A percentile compares a stretch with the other conserved stretches of the same genome.
These are phyloP conservation scores for Carex parvula DNA, from an alignment of 176 grass and related monocot genomes.

Conservation along the genomic window DNA sequence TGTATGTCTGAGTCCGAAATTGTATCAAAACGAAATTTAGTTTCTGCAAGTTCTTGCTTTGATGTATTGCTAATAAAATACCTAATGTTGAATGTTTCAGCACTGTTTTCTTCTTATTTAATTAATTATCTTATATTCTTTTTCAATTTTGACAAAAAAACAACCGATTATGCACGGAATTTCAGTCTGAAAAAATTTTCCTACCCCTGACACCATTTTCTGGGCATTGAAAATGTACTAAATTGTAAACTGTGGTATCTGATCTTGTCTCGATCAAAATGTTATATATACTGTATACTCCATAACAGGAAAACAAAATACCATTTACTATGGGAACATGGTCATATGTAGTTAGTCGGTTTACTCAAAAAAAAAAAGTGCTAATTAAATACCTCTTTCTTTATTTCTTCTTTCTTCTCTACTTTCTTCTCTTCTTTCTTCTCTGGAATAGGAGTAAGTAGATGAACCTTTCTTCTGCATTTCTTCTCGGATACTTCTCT, in stretches of 20 bases:
- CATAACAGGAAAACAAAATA: background rate
- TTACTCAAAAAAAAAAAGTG: background rate
- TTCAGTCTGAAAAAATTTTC: background rate
- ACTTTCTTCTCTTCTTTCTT: constrained; percentile 28
- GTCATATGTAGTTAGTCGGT: background rate
- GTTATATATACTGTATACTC: background rate
- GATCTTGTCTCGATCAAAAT: background rate
- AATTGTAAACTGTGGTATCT: background rate
- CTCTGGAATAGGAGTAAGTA: constrained; percentile 40
- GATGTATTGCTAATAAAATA: background rate
- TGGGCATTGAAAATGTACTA: background rate
- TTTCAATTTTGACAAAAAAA: background rate
- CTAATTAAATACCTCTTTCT: constrained; percentile 40
- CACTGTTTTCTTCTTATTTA: background rate
- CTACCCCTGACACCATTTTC: background rate
- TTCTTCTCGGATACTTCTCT: constrained; percentile 49
- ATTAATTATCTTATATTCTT: background rate
- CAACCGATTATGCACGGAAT: background rate
- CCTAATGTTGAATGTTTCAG: background rate
- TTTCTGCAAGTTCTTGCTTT: background rate
- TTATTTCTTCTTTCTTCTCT: constrained; percentile 45
- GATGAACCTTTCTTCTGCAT: constrained; percentile 53
- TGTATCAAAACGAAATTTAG: background rate
- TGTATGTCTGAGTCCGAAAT: background rate
- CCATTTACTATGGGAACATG: background rate